Evolutionary conservation across 495 filamentous ascomycete genomes (phyloP).

Genomic region (Parathielavia hyrcaniae): DNA sequence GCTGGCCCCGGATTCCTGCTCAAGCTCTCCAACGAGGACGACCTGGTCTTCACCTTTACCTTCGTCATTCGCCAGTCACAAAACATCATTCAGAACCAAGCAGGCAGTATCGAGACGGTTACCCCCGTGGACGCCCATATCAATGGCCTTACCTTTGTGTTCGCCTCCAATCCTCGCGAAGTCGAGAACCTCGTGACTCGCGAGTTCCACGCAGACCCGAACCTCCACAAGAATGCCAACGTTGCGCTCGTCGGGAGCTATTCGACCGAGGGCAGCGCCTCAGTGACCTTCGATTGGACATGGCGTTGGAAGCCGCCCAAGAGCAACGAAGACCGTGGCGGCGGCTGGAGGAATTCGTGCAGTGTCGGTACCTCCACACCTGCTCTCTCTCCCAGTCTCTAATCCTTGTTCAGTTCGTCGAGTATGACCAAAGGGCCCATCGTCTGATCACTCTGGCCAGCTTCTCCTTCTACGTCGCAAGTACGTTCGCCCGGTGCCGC

Average conservation of each 20-base stretch:
- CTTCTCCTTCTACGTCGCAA: conserved; percentile 94
- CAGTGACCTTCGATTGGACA: conserved; percentile 87
- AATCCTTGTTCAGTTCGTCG: conserved; percentile 60
- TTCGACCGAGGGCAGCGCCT: conserved; percentile 68
- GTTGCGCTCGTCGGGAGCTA: conserved; percentile 88
- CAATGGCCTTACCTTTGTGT: conserved; percentile 86
- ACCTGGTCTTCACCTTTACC: conserved; percentile 85
- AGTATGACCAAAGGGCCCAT: conserved; percentile 92
- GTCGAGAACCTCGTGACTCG: conserved; percentile 88
- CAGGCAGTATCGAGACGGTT: conserved; percentile 34
- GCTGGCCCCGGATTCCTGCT: conserved; percentile 69
- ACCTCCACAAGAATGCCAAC: conserved; percentile 94
- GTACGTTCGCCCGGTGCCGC: conserved; percentile 39
- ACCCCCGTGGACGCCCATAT: conserved; percentile 64
- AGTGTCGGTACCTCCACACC: conserved; percentile 49
- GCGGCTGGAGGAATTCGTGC: conserved; percentile 92
- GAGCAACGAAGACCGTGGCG: conserved; percentile 70
- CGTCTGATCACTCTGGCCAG: conserved; percentile 77
- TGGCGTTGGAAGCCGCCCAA: conserved; percentile 97
- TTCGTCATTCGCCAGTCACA: conserved; percentile 73
- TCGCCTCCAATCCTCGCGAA: conserved; percentile 75
- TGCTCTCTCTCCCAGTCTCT: conserved; percentile 17
- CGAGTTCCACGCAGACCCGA: conserved; percentile 95
- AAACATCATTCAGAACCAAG: conserved; percentile 32
- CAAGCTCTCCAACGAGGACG: conserved; percentile 83